These are phyloP conservation scores for Lentinula novae-zelandiae DNA, from an alignment of 1,284 basidiomycete genomes.

Conservation along the genomic window DNA sequence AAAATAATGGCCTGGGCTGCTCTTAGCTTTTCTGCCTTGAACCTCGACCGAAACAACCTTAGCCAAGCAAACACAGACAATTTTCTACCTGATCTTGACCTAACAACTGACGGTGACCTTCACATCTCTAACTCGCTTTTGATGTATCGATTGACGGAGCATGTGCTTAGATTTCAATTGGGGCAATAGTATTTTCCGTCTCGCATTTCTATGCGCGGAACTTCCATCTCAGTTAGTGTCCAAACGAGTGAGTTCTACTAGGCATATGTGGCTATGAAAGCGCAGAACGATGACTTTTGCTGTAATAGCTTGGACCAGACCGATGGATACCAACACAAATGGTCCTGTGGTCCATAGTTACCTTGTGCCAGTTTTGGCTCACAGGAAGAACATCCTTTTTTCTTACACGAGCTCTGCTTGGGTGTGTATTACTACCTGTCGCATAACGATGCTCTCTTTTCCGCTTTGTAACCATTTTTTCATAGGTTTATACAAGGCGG, in stretches of 20 bases:
- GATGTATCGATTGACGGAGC: neutral
- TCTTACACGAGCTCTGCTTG: constrained; percentile 36
- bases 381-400: constrained; percentile 54
- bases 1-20: constrained; percentile 64
- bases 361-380: constrained; percentile 57
- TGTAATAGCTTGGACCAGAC: constrained; percentile 53
- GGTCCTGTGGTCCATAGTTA: constrained; percentile 29
- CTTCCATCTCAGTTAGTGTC: constrained; percentile 72
- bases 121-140: neutral
- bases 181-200: constrained; percentile 55
- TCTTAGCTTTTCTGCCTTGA: constrained; percentile 59
- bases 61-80: constrained; percentile 65
- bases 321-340: constrained; percentile 55
- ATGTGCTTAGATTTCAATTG: constrained; percentile 49
- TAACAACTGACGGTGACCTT: constrained; percentile 50
- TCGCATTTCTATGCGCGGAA: constrained; percentile 60
- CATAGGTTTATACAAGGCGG: constrained; percentile 57
- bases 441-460: neutral
- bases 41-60: constrained; percentile 57
- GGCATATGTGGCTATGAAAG: neutral
- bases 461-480: constrained; percentile 5
- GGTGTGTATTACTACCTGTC: constrained; percentile 23
- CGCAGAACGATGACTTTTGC: neutral
- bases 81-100: constrained; percentile 57
- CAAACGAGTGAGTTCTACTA: constrained; percentile 32